Evolutionary conservation across 257 asterid species (phyloP).

Genomic region (Mitragyna speciosa): DNA sequence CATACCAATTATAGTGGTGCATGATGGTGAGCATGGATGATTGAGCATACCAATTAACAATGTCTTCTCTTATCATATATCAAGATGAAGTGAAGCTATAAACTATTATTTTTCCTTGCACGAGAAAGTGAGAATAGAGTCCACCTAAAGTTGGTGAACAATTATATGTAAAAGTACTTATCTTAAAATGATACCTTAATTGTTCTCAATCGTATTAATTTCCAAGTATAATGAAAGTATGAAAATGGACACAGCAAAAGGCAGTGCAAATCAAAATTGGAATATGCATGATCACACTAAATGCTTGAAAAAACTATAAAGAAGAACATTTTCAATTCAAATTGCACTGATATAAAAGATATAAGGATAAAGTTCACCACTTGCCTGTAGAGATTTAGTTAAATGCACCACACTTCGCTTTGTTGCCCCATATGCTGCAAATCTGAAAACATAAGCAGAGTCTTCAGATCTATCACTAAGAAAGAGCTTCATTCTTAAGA

Average conservation of each 20-base stretch:
- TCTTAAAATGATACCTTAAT: too few species aligned
- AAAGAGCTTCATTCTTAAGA: neutral
- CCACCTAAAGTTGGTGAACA: too few species aligned
- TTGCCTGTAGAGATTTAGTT: slow-evolving; percentile 90
- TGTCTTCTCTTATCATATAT: too few species aligned
- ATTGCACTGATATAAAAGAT: neutral
- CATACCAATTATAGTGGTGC: too few species aligned
- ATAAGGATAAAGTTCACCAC: slow-evolving; percentile 17
- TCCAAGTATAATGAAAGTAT: too few species aligned
- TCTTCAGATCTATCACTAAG: slow-evolving; percentile 3
- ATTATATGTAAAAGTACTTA: too few species aligned
- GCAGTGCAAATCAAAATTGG: neutral
- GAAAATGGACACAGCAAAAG: neutral
- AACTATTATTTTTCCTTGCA: too few species aligned
- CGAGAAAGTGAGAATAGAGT: too few species aligned
- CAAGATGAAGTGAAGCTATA: too few species aligned
- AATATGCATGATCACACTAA: neutral
- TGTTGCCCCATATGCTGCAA: slow-evolving; percentile 99
- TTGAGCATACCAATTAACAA: too few species aligned
- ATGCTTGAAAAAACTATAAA: neutral
- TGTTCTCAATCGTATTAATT: neutral
- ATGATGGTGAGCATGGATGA: too few species aligned
- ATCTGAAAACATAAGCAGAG: slow-evolving; percentile 42
- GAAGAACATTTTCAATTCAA: neutral
- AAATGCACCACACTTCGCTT: slow-evolving; percentile 98